Percentiles rank a stretch among this genome's conserved stretches.
These are phyloP conservation scores for Talaromyces piceae DNA, from an alignment of 2,329 filamentous ascomycete species.

Conservation along the genomic window DNA sequence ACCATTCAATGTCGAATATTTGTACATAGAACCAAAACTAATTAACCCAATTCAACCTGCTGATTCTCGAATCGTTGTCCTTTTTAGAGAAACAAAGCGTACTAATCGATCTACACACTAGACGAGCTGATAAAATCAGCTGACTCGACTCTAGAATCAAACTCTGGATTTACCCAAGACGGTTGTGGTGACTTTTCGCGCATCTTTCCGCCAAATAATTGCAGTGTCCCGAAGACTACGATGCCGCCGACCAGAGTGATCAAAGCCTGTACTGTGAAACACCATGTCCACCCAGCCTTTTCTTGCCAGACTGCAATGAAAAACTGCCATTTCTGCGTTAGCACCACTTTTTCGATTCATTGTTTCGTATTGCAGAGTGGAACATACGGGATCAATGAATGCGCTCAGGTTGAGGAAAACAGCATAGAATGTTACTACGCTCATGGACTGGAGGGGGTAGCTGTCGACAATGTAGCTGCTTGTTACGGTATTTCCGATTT, in stretches of 20 bases:
- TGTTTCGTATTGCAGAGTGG: neutral
- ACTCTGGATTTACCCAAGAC: conserved; percentile 36
- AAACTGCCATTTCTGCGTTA: conserved; percentile 27
- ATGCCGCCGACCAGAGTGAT: conserved; percentile 37
- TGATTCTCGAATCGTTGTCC: neutral
- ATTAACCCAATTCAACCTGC: neutral
- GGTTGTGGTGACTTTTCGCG: conserved; percentile 32
- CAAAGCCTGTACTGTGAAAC: conserved; percentile 43
- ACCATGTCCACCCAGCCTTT: conserved; percentile 44
- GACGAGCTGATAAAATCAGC: neutral
- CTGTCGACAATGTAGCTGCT: conserved; percentile 49
- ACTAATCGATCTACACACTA: neutral
- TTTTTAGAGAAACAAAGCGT: neutral
- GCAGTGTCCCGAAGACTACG: conserved; percentile 31
- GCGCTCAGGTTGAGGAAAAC: conserved; percentile 47
- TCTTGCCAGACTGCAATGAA: conserved; percentile 46
- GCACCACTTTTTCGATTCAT: neutral
- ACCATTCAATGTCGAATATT: neutral
- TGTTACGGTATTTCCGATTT: conserved; percentile 50
- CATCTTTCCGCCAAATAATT: conserved; percentile 34
- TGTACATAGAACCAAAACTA: conserved; percentile 11
- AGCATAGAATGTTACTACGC: conserved; percentile 48
- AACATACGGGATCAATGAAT: conserved; percentile 37
- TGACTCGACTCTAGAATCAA: conserved; percentile 17
- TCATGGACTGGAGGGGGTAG: conserved; percentile 50